Evolutionary conservation across 495 filamentous ascomycete genomes (phyloP).

Genomic region (Sabuloglossum arenarium): DNA sequence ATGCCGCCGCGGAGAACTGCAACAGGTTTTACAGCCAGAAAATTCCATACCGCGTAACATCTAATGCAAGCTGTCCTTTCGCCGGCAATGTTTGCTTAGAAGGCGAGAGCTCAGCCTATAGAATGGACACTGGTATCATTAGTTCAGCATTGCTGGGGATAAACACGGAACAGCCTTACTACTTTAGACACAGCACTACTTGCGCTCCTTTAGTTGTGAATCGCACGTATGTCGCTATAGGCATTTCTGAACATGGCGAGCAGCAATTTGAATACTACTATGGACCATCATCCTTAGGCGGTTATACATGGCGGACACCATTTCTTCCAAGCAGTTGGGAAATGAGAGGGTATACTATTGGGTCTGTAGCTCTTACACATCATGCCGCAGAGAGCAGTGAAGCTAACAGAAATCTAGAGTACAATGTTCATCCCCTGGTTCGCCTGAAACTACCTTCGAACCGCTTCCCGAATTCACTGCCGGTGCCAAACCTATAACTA

Average conservation of each 20-base stretch:
- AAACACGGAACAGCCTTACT: neutral
- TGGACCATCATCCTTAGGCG: neutral
- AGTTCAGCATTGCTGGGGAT: neutral
- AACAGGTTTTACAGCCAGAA: neutral
- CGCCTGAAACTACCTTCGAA: too few relatives aligned
- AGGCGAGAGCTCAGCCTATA: neutral
- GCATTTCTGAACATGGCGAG: neutral
- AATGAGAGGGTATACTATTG: neutral
- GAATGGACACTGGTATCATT: neutral
- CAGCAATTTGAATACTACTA: neutral
- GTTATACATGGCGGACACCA: neutral
- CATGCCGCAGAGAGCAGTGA: neutral
- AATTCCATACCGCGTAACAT: neutral
- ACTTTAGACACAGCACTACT: neutral
- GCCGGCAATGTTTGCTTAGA: neutral
- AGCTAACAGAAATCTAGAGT: neutral
- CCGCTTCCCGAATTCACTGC: neutral
- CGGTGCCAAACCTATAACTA: neutral
- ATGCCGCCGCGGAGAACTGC: neutral
- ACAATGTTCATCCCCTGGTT: too few relatives aligned
- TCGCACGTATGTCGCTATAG: too few relatives aligned
- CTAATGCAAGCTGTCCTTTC: neutral
- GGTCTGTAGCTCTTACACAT: neutral
- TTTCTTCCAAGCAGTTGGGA: neutral
- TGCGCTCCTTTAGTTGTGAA: neutral